Conservation (phyloP, 2,329 filamentous ascomycete genomes). For the Fusarium sp. region DNA sequence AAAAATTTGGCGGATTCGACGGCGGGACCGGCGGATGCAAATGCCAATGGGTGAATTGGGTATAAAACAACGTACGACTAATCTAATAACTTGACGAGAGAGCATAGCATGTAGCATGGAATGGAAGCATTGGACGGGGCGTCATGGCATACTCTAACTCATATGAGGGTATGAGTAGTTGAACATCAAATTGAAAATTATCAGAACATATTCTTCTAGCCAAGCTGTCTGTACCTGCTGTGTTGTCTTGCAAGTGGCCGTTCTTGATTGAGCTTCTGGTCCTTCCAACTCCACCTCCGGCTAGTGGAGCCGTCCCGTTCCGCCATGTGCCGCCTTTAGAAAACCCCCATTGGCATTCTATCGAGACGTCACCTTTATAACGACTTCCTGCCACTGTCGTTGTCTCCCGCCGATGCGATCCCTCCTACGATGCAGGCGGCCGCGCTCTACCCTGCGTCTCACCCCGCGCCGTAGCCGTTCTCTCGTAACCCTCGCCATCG, state of each 20-base stretch:
- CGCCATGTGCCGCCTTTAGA: constrained; percentile 15
- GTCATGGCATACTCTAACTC: constrained; percentile 15
- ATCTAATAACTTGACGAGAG: constrained; percentile 31
- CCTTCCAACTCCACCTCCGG: constrained; percentile 14
- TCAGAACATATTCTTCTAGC: not conserved
- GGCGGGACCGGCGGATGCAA: constrained; percentile 75
- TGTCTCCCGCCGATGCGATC: constrained; percentile 33
- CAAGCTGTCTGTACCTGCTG: not conserved
- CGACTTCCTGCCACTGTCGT: not conserved
- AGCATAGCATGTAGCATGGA: constrained; percentile 22
- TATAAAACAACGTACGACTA: constrained; percentile 27
- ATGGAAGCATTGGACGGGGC: constrained; percentile 39
- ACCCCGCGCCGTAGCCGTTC: constrained; percentile 39
- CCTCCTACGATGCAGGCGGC: constrained; percentile 17
- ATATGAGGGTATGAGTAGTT: not conserved
- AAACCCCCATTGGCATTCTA: constrained; percentile 3
- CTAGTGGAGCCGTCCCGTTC: constrained; percentile 36
- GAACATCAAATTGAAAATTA: constrained; percentile 5
- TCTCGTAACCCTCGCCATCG: constrained; percentile 79
- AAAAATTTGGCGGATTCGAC: constrained; percentile 72
- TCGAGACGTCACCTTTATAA: constrained; percentile 1
- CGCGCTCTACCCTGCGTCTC: not conserved
- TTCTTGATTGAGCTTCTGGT: not conserved
- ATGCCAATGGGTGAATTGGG: constrained; percentile 74
- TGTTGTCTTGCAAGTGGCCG: not conserved